These are phyloP conservation scores for Hypoxylon sp. DNA, from an alignment of 2,329 filamentous ascomycete species.

Conservation along the genomic window DNA sequence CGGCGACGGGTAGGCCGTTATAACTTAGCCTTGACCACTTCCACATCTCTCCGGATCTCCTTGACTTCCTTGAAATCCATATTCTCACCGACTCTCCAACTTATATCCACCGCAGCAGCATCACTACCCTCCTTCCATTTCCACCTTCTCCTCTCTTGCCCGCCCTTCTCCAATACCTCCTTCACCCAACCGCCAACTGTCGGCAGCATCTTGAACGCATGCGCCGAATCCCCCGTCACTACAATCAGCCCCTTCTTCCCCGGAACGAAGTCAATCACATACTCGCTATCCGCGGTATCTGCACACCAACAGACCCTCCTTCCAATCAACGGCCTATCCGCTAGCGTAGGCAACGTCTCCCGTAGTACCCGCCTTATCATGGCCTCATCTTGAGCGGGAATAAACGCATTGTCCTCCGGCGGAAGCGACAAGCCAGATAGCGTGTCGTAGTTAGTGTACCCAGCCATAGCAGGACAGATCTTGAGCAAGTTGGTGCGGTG, in stretches of 20 bases:
- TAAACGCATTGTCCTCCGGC: slow-evolving; percentile 60
- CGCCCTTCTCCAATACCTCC: slow-evolving; percentile 60
- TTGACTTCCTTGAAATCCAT: slow-evolving; percentile 47
- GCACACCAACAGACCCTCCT: slow-evolving; percentile 75
- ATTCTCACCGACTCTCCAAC: slow-evolving; percentile 57
- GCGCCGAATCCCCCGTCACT: slow-evolving; percentile 71
- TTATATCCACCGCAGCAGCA: slow-evolving; percentile 51
- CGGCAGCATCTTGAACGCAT: slow-evolving; percentile 75
- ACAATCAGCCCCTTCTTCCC: slow-evolving; percentile 64
- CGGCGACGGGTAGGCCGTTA: neutral
- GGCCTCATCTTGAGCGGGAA: slow-evolving; percentile 68
- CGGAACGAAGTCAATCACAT: slow-evolving; percentile 72
- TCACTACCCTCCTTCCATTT: slow-evolving; percentile 62
- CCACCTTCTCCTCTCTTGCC: slow-evolving; percentile 65
- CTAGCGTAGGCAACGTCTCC: slow-evolving; percentile 47
- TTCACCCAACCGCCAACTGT: slow-evolving; percentile 70
- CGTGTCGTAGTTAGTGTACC: slow-evolving; percentile 64
- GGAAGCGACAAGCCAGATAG: slow-evolving; percentile 62
- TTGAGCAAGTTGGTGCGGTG: slow-evolving; percentile 70
- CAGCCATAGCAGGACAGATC: slow-evolving; percentile 71
- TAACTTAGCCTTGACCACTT: slow-evolving; percentile 18
- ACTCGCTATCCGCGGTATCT: slow-evolving; percentile 73
- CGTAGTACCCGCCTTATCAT: slow-evolving; percentile 57
- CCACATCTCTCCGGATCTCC: slow-evolving; percentile 28
- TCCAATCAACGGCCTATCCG: slow-evolving; percentile 66